Evolutionary conservation across 2,329 filamentous ascomycete species (phyloP).

Genomic region (Colletotrichum tofieldiae): DNA sequence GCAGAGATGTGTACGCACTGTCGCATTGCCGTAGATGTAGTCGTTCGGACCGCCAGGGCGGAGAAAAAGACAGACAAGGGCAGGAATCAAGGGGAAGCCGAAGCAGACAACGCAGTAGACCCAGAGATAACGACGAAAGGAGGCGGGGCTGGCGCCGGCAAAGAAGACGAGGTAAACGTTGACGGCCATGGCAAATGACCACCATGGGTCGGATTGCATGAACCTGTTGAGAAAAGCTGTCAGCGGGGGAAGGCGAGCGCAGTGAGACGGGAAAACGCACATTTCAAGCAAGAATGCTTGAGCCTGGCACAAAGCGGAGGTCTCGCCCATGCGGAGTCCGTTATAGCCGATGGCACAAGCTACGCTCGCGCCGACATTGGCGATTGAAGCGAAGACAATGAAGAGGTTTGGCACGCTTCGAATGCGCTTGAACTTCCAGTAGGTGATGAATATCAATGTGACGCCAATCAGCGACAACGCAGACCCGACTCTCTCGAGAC

Average conservation of each 20-base stretch:
- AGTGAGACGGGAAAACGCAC: constrained; percentile 61
- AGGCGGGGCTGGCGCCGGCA: constrained; percentile 72
- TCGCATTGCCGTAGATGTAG: constrained; percentile 69
- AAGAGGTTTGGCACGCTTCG: constrained; percentile 75
- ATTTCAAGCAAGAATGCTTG: constrained; percentile 78
- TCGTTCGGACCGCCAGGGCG: constrained; percentile 28
- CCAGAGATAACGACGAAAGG: constrained; percentile 81
- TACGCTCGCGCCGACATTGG: constrained; percentile 72
- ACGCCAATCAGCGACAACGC: constrained; percentile 68
- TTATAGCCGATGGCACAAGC: constrained; percentile 81
- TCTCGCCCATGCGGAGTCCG: constrained; percentile 69
- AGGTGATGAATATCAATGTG: constrained; percentile 67
- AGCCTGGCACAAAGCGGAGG: constrained; percentile 72
- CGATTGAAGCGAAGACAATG: constrained; percentile 73
- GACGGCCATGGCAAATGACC: constrained; percentile 86
- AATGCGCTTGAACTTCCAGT: constrained; percentile 64
- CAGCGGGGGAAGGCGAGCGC: background rate
- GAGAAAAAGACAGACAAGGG: constrained; percentile 76
- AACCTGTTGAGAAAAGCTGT: constrained; percentile 68
- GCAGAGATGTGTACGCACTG: constrained; percentile 56
- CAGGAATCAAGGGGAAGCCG: constrained; percentile 78
- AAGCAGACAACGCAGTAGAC: constrained; percentile 81
- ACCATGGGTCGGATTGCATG: constrained; percentile 83
- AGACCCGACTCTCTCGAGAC: constrained; percentile 69
- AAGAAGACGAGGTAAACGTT: constrained; percentile 84